These are phyloP conservation scores for Sphagnum tenellum DNA, from an alignment of 225 moss, liverwort and hornwort genomes.

Conservation along the genomic window DNA sequence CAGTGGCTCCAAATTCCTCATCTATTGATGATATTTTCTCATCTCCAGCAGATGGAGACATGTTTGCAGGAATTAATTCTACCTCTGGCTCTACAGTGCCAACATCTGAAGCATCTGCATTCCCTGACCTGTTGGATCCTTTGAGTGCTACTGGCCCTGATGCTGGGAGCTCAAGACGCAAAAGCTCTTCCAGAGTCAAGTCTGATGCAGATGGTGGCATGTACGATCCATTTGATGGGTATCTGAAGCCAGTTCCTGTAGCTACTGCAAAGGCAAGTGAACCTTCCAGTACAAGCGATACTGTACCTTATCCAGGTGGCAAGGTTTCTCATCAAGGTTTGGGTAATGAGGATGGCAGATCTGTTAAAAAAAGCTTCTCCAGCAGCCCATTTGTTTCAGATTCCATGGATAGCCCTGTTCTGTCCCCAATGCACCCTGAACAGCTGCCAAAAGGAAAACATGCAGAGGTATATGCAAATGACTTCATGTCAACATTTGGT, in stretches of 20 bases:
- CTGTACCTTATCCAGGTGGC: constrained; percentile 17
- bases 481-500: constrained; percentile 19
- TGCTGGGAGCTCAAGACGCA: no score
- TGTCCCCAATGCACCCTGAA: constrained; percentile 37
- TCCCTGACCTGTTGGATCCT: constrained; percentile 45
- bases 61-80: constrained; percentile 33
- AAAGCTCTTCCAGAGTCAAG: background rate
- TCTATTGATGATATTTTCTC: constrained; percentile 26
- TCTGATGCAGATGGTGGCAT: constrained; percentile 27
- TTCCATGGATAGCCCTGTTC: constrained; percentile 33
- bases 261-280: constrained; percentile 30
- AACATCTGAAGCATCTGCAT: constrained; percentile 28
- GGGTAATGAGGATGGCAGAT: constrained; percentile 18
- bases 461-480: constrained; percentile 17
- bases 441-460: constrained; percentile 2
- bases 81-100: constrained; percentile 18
- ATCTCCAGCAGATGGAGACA: constrained; percentile 23
- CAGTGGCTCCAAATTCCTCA: no score
- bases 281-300: constrained; percentile 23
- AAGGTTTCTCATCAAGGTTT: constrained; percentile 26
- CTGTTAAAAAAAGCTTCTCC: constrained; percentile 18
- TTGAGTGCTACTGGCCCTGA: constrained; percentile 14
- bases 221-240: constrained; percentile 60
- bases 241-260: constrained; percentile 34
- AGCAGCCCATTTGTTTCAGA: constrained; percentile 33